Conservation (phyloP, 768 basidiomycete genomes). For the Guyanaporus albipodus region DNA sequence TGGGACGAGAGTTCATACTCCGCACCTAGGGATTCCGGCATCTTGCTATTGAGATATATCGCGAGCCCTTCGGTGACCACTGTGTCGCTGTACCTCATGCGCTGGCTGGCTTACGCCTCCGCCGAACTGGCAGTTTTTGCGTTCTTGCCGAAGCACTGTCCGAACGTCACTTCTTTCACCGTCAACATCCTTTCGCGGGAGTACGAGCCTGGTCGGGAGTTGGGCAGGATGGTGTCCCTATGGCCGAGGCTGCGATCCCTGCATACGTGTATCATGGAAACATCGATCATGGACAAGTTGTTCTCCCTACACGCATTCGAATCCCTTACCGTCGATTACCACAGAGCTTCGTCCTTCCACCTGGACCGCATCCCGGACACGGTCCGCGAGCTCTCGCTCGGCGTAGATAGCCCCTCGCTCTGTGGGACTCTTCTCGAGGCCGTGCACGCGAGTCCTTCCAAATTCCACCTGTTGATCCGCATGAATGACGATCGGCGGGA, state of each 20-base stretch:
- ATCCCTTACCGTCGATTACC: conserved; percentile 12
- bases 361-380: conserved; percentile 9
- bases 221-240: conserved; percentile 15
- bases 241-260: conserved; percentile 13
- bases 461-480: conserved; percentile 5
- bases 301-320: background rate
- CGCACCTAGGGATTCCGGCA: conserved; percentile 1
- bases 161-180: conserved; percentile 19
- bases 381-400: conserved; percentile 13
- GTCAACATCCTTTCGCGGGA: conserved; percentile 7
- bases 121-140: conserved; percentile 13
- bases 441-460: conserved; percentile 10
- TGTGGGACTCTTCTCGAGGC: conserved; percentile 11
- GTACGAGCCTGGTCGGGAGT: conserved; percentile 3
- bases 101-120: conserved; percentile 9
- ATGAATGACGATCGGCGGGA: conserved; percentile 5
- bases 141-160: conserved; percentile 16
- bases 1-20: conserved; percentile 13
- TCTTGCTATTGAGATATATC: conserved; percentile 16
- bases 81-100: conserved; percentile 10
- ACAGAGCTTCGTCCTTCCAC: conserved; percentile 6
- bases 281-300: conserved; percentile 13
- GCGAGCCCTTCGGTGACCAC: conserved; percentile 10
- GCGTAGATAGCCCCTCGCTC: background rate
- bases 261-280: conserved; percentile 10